Base-by-base conservation (phyloP, 192 early-diverging fungal genomes). In the Cetraspora pellucida region DNA sequence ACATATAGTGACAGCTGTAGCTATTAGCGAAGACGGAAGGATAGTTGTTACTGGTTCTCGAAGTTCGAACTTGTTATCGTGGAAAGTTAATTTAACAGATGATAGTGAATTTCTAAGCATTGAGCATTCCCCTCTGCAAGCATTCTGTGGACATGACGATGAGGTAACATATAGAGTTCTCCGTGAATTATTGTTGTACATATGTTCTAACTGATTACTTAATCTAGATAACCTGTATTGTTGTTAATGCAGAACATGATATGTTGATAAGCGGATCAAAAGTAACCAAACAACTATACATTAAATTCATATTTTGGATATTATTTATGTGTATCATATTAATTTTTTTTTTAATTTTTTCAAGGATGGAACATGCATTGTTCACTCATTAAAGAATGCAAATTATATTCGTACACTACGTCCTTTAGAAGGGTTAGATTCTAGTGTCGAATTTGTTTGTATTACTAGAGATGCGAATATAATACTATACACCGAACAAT, bases 131-230 rank as follows among this genome's bases (percentile, higher is more conserved):
- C 74, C 74, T 4, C 8, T 55, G 23, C 74, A 66, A 47, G 28
- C 74, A 66, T 76, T 52, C 49, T 76, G 66, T 66, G 74, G 74
- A 23, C 74, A 76, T 37, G 74, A 76, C 66, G 74, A 76, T 54
- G 74, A 76, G 74, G 74, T 66, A 66, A 28, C 3, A 50, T 3
- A 37, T 37, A 37, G 37, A 37, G 37, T 37, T 45, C n/a, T 25
- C 10, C 28, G 9, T 45, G 16, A 16, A 17, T 28, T 9, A 25
- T 27, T 31, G 17, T 30, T 1, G 16, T n/a, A 10, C 54, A 27
- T 72, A n/a, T 72, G n/a, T 27, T 25, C 30, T 43, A 46, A 68
- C 6, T 19, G 21, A 1, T 45, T 43, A 23, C 43, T 43, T 57
- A 7, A 19, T 37, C 30, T 31, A 76, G 74, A 76, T 76, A 52